Evolutionary conservation across 129 eudicot genomes (phyloP).

Genomic region (Tanacetum coccineum): DNA sequence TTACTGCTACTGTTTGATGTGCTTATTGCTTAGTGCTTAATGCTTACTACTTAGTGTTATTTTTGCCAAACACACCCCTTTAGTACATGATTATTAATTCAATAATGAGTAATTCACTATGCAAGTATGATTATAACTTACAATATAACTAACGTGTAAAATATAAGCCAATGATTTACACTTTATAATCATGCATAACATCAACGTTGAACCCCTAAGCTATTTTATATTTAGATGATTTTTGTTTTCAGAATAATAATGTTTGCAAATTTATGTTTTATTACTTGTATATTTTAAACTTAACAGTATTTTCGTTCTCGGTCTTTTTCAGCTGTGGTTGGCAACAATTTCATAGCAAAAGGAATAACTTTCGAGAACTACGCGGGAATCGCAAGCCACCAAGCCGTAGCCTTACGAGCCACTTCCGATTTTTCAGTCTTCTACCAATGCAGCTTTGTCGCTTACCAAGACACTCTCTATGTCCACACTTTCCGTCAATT

Average conservation of each 20-base stretch:
- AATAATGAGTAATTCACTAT: no score
- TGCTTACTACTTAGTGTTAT: no score
- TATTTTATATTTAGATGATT: no score
- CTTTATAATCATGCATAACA: neutral
- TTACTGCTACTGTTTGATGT: no score
- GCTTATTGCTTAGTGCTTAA: no score
- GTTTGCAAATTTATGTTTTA: neutral
- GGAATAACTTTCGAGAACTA: constrained; percentile 56
- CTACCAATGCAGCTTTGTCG: constrained; percentile 44
- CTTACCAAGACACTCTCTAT: constrained; percentile 53
- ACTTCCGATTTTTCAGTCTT: constrained; percentile 45
- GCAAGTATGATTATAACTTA: no score
- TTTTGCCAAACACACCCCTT: no score
- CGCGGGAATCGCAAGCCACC: constrained; percentile 42
- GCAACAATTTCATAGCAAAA: constrained; percentile 59
- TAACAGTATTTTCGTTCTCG: neutral
- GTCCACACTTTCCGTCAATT: constrained; percentile 48
- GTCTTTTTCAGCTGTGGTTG: constrained; percentile 42
- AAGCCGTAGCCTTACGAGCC: constrained; percentile 47
- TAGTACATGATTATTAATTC: no score
- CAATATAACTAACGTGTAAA: no score
- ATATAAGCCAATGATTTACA: neutral
- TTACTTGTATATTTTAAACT: neutral
- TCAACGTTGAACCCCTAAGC: no score
- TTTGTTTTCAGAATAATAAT: no score